Evolutionary conservation across 352 stramenopile species (phyloP), one percentile per base, ranked within the genome.

Genomic region (Phytopythium boreale): DNA sequence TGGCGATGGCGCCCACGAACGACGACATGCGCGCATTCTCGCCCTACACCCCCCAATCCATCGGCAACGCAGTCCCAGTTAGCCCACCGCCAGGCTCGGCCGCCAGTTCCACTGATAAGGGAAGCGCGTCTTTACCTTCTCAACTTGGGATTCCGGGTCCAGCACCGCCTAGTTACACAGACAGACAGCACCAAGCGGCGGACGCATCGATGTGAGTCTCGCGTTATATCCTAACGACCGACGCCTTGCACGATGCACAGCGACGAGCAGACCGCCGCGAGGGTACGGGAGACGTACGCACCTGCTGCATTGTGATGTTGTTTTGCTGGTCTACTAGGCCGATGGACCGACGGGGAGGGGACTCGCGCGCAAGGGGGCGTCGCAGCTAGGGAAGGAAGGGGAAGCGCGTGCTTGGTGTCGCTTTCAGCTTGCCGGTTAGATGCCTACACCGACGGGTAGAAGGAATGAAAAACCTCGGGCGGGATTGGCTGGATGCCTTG

Each of bases 1-100:
- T 99, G 57, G 98, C 97, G 74, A 99, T 99, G 47, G 98, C 98
- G 62, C 98, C 97, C 36, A 99, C 95, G 73, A 99, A 99, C 36
- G 97, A 99, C 49, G 93, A 96, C 77, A 99, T 90, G 66, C 98
- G 96, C 62, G 98, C 98, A 87, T 99, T 99, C 82, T 99, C 97
- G 64, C 98, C 98, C 95, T 98, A 31, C 7, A 22, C 24, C 34
- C 11, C 20, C 7, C 22, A 24, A 43, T 59, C 2, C 7, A 36
- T n/a, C 37, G 19, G 19, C 2, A 20, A 59, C 20, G 17, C 17
- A 43, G 2, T 9, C 49, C 14, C 9, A 17, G 10, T 31, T 12
- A 47, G 34, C 8, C 53, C 1, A 27, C 3, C 26, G 56, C 19
- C 29, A 3, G 29, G 29, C 29, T 34, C 29, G 4, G 7, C 29